Base-by-base conservation (phyloP, 805 yeast species). In the Clavispora fructus region DNA sequence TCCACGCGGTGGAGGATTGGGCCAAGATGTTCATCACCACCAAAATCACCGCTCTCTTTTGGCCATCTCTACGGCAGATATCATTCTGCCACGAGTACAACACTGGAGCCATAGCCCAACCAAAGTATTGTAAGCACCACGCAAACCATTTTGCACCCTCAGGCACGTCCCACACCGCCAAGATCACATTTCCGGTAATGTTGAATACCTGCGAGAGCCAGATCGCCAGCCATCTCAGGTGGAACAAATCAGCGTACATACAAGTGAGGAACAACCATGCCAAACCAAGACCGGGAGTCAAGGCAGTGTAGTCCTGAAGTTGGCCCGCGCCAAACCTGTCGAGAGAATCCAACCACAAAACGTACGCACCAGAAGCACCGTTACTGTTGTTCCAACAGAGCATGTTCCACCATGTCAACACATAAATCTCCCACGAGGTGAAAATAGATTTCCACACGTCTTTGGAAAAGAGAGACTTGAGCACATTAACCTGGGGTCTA, bases 321-420 rank as follows among this genome's bases (percentile, higher is more conserved):
- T 57, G 53, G 7, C 63, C 62, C 6, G 64, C 56, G 37, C 47
- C 51, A 47, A 52, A 71, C 42, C 73, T 54, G 17, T 48, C 43
- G 37, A 50, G 35, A 2, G 55, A 49, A 28, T 51, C 47, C 16
- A 85, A 69, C 91, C 91, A 84, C 47, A 85, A 66, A 6, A 77
- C 62, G 56, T 75, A 81, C 10, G 82, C 71, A 12, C 85, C 85
- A 16, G 75, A 67, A 2, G 79, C 75, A 44, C 69, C 73, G 49
- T 79, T 80, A 60, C 76, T 75, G 57, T 78, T 77, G 64, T 83
- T 82, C 81, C 83, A 80, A 44, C 84, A 79, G 54, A 81, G 69
- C 32, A 80, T 71, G 53, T 79, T 78, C 65, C 79, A 78, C 7
- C 79, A 62, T 7, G 76, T 63, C 27, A 84, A 59, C 1, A 79